A percentile compares a stretch with the other conserved stretches of the same genome.
These are phyloP conservation scores for Brassica nigra DNA, from an alignment of 345 rosid genomes.

Conservation along the genomic window DNA sequence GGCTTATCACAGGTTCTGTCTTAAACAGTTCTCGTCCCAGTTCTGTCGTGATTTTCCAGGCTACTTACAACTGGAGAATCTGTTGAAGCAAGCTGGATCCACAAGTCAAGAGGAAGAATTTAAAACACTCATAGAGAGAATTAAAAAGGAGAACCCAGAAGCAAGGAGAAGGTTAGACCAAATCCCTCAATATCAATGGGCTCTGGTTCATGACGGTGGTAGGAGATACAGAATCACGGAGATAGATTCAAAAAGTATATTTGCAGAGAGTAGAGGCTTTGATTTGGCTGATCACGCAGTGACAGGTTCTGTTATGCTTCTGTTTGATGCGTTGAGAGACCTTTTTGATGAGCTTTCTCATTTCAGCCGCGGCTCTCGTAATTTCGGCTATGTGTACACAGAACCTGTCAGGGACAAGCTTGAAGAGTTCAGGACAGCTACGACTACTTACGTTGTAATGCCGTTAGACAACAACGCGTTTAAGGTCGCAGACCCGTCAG, in stretches of 20 bases:
- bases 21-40: not conserved
- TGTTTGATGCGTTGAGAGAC: conserved; percentile 19
- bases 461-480: not conserved
- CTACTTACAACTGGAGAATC: too few relatives aligned
- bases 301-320: not conserved
- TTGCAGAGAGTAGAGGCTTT: not conserved
- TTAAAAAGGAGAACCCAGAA: not conserved
- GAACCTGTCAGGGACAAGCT: not conserved
- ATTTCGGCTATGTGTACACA: not conserved
- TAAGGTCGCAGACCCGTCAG: not conserved
- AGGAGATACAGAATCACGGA: not conserved
- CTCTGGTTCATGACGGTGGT: conserved; percentile 29
- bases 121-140: not conserved
- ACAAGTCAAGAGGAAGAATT: not conserved
- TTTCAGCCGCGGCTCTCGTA: not conserved
- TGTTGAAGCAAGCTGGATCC: not conserved
- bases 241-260: too few relatives aligned
- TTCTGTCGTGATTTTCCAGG: not conserved
- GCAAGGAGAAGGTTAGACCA: conserved; percentile 20
- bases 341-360: not conserved
- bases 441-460: not conserved
- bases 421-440: not conserved
- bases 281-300: not conserved
- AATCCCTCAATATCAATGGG: not conserved
- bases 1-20: conserved; percentile 16